These are phyloP conservation scores for Yamadazyma paraphyllophila DNA, from an alignment of 805 yeast species.

Conservation along the genomic window DNA sequence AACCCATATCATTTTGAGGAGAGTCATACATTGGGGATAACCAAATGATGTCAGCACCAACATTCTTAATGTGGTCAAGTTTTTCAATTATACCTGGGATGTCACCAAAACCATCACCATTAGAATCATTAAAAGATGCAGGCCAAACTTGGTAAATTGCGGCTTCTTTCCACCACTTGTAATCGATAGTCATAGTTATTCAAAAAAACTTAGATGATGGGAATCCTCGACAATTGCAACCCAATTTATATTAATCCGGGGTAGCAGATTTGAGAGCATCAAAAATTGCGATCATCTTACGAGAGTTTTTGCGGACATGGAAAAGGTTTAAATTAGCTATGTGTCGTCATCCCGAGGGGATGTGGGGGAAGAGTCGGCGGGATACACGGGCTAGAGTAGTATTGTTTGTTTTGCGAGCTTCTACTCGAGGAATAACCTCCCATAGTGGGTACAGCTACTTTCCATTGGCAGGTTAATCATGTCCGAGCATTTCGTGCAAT, in stretches of 20 bases:
- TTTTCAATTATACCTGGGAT: conserved; percentile 52
- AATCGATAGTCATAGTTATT: conserved; percentile 8
- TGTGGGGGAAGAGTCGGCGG: neutral
- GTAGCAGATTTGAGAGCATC: neutral
- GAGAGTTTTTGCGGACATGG: conserved; percentile 5
- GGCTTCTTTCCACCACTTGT: conserved; percentile 57
- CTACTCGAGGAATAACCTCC: too few relatives aligned
- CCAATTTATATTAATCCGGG: conserved; percentile 3
- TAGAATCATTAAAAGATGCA: conserved; percentile 57
- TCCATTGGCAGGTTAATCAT: too few relatives aligned
- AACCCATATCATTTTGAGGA: conserved; percentile 64
- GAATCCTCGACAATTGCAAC: neutral
- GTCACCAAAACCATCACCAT: conserved; percentile 61
- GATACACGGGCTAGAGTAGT: neutral
- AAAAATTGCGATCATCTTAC: conserved; percentile 9
- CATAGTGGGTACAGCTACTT: too few relatives aligned
- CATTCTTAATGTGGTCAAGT: conserved; percentile 48
- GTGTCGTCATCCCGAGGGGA: neutral
- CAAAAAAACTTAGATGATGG: neutral
- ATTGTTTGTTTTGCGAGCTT: neutral
- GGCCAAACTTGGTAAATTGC: conserved; percentile 60
- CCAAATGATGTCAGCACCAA: conserved; percentile 58
- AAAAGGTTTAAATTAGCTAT: neutral
- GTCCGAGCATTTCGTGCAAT: too few relatives aligned
- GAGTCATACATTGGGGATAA: conserved; percentile 57